Base-by-base conservation (phyloP, 805 yeast species). In the Saccharomycopsis fermentans region DNA sequence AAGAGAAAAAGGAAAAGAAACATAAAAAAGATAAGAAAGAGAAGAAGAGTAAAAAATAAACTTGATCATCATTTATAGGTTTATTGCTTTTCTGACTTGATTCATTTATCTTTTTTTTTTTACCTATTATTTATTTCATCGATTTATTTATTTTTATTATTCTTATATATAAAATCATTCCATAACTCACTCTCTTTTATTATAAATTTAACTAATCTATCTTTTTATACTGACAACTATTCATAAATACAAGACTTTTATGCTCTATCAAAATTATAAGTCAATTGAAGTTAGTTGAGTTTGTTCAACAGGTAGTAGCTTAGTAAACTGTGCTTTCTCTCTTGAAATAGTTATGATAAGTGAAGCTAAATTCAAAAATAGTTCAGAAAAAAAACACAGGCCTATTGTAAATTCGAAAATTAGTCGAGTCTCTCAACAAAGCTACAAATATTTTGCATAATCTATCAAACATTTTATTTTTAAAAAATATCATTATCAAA, bases 401-500 rank as follows among this genome's bases (percentile, higher is more conserved):
- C n/a, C n/a, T n/a, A n/a, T n/a, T n/a, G n/a, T n/a, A n/a, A n/a
- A n/a, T n/a, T n/a, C n/a, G n/a, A n/a, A n/a, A n/a, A n/a, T n/a
- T n/a, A n/a, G n/a, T n/a, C n/a, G n/a, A n/a, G n/a, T n/a, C n/a
- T n/a, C n/a, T n/a, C n/a, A n/a, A n/a, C 16, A 57, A 54, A 62
- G 26, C 11, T 26, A 43, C 24, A 12, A 21, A 12, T 43, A 21
- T 43, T 39, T 21, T n/a, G 16, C 11, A 43, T 43, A 21, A 43
- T 21, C 16, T 43, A 43, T 43, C 50, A 43, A 40, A 48, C 56
- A 56, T 48, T 56, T 54, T 36, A n/a, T 32, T 24, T 36, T 57
- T 61, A 67, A 58, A 68, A 66, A 52, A 72, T 67, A 12, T 66
- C 71, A 52, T 74, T 66, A 6, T 77, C 77, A 66, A 77, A 89